phyloP scores from a whole-genome alignment of 257 asterid species.

The Salvia splendens region DNA sequence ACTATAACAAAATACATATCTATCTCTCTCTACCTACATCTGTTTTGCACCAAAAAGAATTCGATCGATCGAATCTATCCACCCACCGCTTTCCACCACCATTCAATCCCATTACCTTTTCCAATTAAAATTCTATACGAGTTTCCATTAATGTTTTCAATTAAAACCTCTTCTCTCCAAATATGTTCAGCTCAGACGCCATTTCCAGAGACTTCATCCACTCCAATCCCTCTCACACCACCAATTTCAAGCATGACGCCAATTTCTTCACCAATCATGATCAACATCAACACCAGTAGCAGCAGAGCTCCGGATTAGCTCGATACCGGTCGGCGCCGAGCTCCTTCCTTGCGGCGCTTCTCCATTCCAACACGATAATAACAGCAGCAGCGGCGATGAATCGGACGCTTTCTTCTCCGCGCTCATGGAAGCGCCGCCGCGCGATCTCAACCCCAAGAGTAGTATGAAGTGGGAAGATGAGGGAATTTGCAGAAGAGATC shows the following conservation, averaged over 20 bases:
- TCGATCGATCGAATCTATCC: neutral
- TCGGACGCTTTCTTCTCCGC: conserved; percentile 67
- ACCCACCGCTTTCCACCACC: too few relatives aligned
- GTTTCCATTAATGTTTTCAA: conserved; percentile 22
- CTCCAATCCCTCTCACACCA: conserved; percentile 20
- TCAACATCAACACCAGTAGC: conserved; percentile 32
- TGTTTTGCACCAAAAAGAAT: neutral
- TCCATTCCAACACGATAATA: conserved; percentile 44
- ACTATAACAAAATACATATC: too few relatives aligned
- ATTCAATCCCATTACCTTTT: neutral
- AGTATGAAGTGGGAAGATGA: conserved; percentile 54
- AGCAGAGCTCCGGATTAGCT: conserved; percentile 47
- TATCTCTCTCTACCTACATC: too few relatives aligned
- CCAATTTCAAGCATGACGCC: conserved; percentile 37
- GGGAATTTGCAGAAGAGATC: too few relatives aligned
- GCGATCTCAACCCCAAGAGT: conserved; percentile 42
- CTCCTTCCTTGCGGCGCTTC: conserved; percentile 55
- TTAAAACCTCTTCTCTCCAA: neutral
- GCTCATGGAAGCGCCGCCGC: conserved; percentile 44
- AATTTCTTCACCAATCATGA: conserved; percentile 33
- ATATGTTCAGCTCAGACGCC: conserved; percentile 32
- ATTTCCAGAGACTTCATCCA: conserved; percentile 38
- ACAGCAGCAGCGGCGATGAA: conserved; percentile 55
- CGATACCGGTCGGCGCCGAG: conserved; percentile 85
- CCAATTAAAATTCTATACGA: neutral